phyloP scores from a whole-genome alignment of 1,139 yeast genomes.

The Candida neerlandica region DNA sequence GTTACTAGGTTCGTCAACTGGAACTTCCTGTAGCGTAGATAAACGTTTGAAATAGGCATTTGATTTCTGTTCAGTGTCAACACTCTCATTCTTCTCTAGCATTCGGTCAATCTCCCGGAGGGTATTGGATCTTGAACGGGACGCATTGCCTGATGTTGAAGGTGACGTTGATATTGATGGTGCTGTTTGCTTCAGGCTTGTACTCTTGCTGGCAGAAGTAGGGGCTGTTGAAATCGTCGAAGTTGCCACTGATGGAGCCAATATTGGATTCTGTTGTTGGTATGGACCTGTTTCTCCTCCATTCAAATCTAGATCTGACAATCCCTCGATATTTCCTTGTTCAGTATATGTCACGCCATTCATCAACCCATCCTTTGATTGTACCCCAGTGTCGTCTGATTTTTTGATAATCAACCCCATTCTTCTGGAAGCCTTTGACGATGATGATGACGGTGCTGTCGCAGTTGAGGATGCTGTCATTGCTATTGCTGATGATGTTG shows the following conservation, averaged over 20 bases:
- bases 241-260: conserved; percentile 13
- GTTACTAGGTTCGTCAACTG: conserved; percentile 30
- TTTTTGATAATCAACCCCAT: conserved; percentile 69
- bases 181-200: conserved; percentile 17
- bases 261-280: conserved; percentile 21
- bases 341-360: not conserved
- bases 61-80: conserved; percentile 50
- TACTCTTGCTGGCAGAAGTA: not conserved
- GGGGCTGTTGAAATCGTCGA: conserved; percentile 11
- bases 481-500: conserved; percentile 49
- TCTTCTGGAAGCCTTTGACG: conserved; percentile 60
- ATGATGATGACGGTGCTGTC: conserved; percentile 51
- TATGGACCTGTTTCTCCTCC: conserved; percentile 19
- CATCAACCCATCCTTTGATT: not conserved
- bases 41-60: conserved; percentile 73
- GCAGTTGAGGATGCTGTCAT: conserved; percentile 57
- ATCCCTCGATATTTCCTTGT: not conserved
- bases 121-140: conserved; percentile 44
- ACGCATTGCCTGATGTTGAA: conserved; percentile 17
- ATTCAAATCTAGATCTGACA: not conserved
- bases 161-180: conserved; percentile 4
- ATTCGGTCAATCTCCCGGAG: conserved; percentile 42
- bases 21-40: conserved; percentile 67
- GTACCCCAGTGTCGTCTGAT: conserved; percentile 24
- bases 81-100: conserved; percentile 42